Evolutionary conservation across 2,329 filamentous ascomycete genomes (phyloP), one percentile per base, ranked within the genome.

Genomic region (Fusarium globosum): DNA sequence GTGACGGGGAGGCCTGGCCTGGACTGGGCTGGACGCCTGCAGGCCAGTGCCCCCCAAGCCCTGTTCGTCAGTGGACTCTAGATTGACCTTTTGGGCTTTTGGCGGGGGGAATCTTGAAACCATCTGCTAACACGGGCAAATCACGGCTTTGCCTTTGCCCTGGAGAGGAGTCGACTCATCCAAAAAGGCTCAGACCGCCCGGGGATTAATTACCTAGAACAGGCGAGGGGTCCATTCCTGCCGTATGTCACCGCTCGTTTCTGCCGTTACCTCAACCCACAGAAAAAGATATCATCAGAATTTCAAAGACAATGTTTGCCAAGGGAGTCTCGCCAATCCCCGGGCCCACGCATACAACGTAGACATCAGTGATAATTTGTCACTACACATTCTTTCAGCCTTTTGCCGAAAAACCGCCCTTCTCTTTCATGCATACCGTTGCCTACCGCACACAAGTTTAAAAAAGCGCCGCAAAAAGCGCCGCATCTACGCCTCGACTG

Each of bases 181-280:
- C 30, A 23, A 26, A 59, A 60, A 36, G 28, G 56, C 28, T 21
- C 21, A 70, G 69, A 73, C 66, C 71, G 70, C 71, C 61, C 41
- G 26, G 51, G 26, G 23, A 30, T 56, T n/a, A 48, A 57, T 68
- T 73, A 15, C 71, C 61, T 10, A 67, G 43, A 60, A n/a, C 23
- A 52, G 46, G 51, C 48, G 48, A 68, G 61, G 61, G 53, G 59
- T 43, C 61, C 59, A 12, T 71, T 80, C 77, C 72, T 81, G 80
- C 80, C 80, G 13, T 2, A 6, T 4, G 26, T 53, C 67, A 81
- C 79, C 80, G 79, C 79, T 69, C 53, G 71, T 73, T 78, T 79
- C 73, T 65, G 65, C 73, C 74, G 38, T 39, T 62, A 35, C 65
- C 65, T 61, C 61, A 64, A 65, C 69, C 73, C 70, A 74, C 74